Base-by-base conservation (phyloP, 2,329 filamentous ascomycete species). In the Colletotrichum paranaense region DNA sequence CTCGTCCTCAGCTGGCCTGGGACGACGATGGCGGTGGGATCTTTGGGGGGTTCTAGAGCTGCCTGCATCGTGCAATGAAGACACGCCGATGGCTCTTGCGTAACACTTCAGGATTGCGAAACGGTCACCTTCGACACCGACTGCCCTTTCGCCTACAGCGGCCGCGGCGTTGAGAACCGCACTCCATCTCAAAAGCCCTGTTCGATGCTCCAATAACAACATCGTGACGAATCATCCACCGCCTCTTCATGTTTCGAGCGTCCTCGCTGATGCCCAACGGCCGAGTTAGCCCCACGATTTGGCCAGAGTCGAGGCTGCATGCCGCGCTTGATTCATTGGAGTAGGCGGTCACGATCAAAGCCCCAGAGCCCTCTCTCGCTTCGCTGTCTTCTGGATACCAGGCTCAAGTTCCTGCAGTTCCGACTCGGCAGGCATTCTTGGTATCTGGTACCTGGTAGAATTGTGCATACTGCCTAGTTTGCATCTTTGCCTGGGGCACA, bases 211-310 rank as follows among this genome's bases (percentile, higher is more conserved):
- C 59, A 59, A 58, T 58, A 58, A 28, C 55, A 55, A 52, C 62
- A 55, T 30, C 38, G 16, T 12, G 28, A 52, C 58, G 52, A 52
- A 63, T 72, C 70, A 56, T 56, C 68, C 66, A 73, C 66, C 60
- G 65, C 65, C 38, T 63, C 68, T 71, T 72, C 46, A 56, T 35
- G 14, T 42, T 60, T 69, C 42, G 59, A 65, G 52, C 28, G 62
- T n/a, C 65, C 26, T 65, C 46, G 62, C 60, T 70, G 60, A 60
- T 73, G 67, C 67, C 70, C 66, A 70, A 69, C 70, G 49, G 28
- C 46, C 24, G 32, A 42, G 53, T 38, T 26, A 57, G 55, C 60
- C 70, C 67, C 56, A 73, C 46, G 67, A 65, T 38, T 56, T 55
- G n/a, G 22, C 35, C 32, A 22, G 57, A 57, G 28, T 58, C 38